These are phyloP conservation scores for Adansonia madagascariensis DNA, from an alignment of 441 rosid species.

Conservation along the genomic window DNA sequence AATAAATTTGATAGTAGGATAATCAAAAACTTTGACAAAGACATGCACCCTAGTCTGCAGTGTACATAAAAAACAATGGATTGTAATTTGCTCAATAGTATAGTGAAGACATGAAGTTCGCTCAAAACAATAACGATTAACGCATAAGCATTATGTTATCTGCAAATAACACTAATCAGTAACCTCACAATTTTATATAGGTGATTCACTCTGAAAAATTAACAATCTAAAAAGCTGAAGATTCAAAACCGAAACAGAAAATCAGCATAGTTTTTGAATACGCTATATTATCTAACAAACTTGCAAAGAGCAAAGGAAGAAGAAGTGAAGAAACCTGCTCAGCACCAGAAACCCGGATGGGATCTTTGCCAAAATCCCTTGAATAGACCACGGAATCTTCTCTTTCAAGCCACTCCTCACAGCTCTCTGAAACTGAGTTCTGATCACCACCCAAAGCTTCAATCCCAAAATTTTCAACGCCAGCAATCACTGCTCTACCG, in stretches of 20 bases:
- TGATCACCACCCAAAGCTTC: slow-evolving; percentile 20
- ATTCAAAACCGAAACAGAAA: not conserved
- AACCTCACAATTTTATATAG: not conserved
- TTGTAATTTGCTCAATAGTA: not conserved
- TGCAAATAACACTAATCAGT: not conserved
- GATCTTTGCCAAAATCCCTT: slow-evolving; percentile 71
- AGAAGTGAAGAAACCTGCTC: slow-evolving; percentile 49
- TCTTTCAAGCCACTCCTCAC: slow-evolving; percentile 79
- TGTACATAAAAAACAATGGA: not conserved
- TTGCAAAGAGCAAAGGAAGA: not conserved
- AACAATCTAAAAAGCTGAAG: slow-evolving; percentile 9
- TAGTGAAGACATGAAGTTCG: not conserved
- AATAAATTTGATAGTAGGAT: not conserved
- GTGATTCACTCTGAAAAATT: not conserved
- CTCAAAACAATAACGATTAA: not conserved
- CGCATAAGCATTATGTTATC: not conserved
- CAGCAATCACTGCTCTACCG: slow-evolving; percentile 19
- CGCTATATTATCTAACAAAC: not conserved
- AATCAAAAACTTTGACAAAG: not conserved
- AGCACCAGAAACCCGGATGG: slow-evolving; percentile 58
- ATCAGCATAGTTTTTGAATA: not conserved
- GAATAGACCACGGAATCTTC: slow-evolving; percentile 63
- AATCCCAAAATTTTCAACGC: slow-evolving; percentile 20
- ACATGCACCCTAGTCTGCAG: not conserved
- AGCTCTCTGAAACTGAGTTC: slow-evolving; percentile 41